Evolutionary conservation across 345 rosid species (phyloP), one percentile per base, ranked within the genome.

Genomic region (Eucalyptus marginata): DNA sequence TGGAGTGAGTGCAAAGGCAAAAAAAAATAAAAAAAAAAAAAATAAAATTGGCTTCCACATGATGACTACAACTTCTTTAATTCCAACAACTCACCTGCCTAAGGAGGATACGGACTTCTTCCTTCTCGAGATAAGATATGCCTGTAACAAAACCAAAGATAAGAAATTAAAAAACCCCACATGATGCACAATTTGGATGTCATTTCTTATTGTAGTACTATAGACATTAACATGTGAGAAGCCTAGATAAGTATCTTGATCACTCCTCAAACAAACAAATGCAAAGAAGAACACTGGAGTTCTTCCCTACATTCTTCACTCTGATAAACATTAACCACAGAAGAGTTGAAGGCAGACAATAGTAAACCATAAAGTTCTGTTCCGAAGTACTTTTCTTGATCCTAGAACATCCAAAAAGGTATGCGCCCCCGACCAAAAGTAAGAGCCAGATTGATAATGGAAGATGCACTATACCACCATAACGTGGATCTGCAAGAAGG

Each of bases 401-500:
- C 83, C 83, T 33, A 36, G 83, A 36, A 76, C 27, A 76, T 76
- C 15, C 83, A 76, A 20, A 71, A 36, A 36, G 20, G 83, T 71
- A 71, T 36, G 47, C 9, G 9, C 83, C 83, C 47, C 83, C 1
- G 0, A 22, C 47, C 83, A 76, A 36, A 76, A 76, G 47, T 40
- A 76, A 76, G 25, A 76, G 83, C 83, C 47, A 11, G 46, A 47
- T 80, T 8, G 13, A 49, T 7, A 18, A 86, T 29, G 11, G 25
- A 66, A 46, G 46, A 59, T 62, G 47, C 89, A 93, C 91, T 86
- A 91, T 97, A 97, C 98, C 99, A 91, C 99, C 95, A 94, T 96
- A 97, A 89, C 97, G 94, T 93, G 98, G 97, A 94, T 97, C 99
- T 50, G 99, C 99, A 83, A 97, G 99, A 87, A 97, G 98, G 86